Conservation (phyloP, 352 stramenopile genomes). For the Thalassiosira mediterranea region DNA sequence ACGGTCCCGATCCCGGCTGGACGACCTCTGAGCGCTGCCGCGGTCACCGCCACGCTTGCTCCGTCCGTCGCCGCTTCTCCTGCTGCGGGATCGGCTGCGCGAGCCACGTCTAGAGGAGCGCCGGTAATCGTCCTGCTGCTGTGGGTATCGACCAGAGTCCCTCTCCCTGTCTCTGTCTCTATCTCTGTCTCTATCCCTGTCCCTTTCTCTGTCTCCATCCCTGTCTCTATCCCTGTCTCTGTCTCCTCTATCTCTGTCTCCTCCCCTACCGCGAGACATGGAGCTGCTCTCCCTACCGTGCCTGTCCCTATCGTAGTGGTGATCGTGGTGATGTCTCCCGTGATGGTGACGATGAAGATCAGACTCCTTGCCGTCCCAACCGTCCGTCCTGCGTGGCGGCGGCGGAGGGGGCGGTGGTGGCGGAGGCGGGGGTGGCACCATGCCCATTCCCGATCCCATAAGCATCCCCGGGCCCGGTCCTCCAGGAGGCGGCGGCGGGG, state of each 20-base stretch:
- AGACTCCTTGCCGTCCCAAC: not conserved
- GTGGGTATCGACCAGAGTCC: too few relatives aligned
- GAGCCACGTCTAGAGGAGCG: not conserved
- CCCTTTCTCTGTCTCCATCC: slow-evolving; percentile 16
- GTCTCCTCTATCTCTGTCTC: slow-evolving; percentile 34
- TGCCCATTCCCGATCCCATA: too few relatives aligned
- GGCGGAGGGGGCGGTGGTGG: slow-evolving; percentile 14
- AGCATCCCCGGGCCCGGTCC: too few relatives aligned
- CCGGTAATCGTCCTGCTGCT: slow-evolving; percentile 17
- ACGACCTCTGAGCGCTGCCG: not conserved
- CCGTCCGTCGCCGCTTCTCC: slow-evolving; percentile 5
- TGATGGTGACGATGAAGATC: slow-evolving; percentile 4
- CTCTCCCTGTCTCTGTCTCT: too few relatives aligned
- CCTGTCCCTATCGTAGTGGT: not conserved
- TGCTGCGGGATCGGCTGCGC: slow-evolving; percentile 12
- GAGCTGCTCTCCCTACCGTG: slow-evolving; percentile 1
- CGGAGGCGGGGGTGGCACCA: slow-evolving; percentile 5
- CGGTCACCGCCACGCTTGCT: not conserved
- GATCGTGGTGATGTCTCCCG: slow-evolving; percentile 10
- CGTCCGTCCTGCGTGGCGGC: too few relatives aligned
- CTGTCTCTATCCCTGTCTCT: slow-evolving; percentile 26
- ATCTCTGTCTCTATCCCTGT: slow-evolving; percentile 6
- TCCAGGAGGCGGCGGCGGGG: not conserved
- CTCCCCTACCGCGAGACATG: slow-evolving; percentile 2
- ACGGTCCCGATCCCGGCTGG: slow-evolving; percentile 6